Base-by-base conservation (phyloP, 1,139 yeast genomes). In the Spathaspora sp. region DNA sequence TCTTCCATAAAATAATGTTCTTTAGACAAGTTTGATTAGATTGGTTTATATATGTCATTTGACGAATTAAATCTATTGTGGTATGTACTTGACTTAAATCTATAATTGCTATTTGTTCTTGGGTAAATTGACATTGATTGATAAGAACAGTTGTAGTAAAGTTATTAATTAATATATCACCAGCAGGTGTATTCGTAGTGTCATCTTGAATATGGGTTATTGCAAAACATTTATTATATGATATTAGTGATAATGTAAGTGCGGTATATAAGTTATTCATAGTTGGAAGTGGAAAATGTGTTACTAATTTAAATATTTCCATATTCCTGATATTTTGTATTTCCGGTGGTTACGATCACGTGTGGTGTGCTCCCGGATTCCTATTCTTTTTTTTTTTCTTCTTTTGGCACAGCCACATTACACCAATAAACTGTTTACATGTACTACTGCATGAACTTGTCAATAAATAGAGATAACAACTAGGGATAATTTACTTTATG, bases 191-290 rank as follows among this genome's bases (percentile, higher is more conserved):
- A 15, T 6, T 8, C 16, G 9, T 15, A 7, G 15, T 13, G 5
- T 31, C 36, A 31, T 31, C 36, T 7, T 31, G 41, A 47, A 39
- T 38, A 8, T 64, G 55, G 9, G 56, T 55, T 4, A 67, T 47
- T 7, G 57, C 67, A 44, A 65, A 57, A 23, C 65, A 51, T 34
- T 55, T 56, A 25, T 56, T 51, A 16, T 57, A 42, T 3, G 52
- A 58, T 4, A 63, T 41, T 16, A 66, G 48, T 9, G 65, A 61
- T 43, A 66, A 50, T 11, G 67, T 57, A n/a, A 63, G 44, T 5
- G 68, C 69, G 13, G 62, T 55, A 45, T 56, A 55, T 27, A 67
- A 42, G 44, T 56, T 59, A 16, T 65, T 58, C 72, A 66, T 66
- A 9, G 16, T 34, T 34, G 31, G 7, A 10, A 10, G 13, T 27